phyloP scores from a whole-genome alignment of 768 basidiomycete species.

The Boletus huronensis region DNA sequence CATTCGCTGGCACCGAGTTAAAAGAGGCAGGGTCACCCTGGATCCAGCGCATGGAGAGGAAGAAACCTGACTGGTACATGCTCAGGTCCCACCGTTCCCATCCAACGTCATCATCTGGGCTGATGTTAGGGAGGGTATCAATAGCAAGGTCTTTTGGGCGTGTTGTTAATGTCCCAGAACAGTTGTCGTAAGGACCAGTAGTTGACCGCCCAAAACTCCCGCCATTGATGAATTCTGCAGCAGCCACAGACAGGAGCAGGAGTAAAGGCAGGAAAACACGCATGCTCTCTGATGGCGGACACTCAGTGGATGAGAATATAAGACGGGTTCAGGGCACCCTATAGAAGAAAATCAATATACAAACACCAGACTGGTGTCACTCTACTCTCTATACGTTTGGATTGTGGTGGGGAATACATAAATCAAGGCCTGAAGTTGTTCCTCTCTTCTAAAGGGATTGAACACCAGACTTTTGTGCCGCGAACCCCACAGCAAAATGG shows the following conservation, averaged over 20 bases:
- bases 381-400: no score
- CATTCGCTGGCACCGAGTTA: neutral
- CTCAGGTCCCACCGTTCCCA: constrained; percentile 13
- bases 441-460: no score
- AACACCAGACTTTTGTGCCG: no score
- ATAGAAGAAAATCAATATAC: no score
- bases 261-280: no score
- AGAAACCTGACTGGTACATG: constrained; percentile 9
- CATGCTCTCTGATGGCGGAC: neutral
- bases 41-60: constrained; percentile 11
- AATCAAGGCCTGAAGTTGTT: no score
- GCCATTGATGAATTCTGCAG: neutral
- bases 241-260: neutral
- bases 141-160: constrained; percentile 5
- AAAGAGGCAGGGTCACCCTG: constrained; percentile 10
- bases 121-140: constrained; percentile 15
- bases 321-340: neutral
- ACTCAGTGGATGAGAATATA: neutral
- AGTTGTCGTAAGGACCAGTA: constrained; percentile 15
- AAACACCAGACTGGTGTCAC: no score
- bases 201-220: neutral
- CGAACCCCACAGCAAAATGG: no score
- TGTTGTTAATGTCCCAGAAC: constrained; percentile 6
- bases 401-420: no score
- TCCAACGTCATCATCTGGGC: neutral